Base-by-base conservation (phyloP, 2,329 filamentous ascomycete species). In the Hortaea werneckii region DNA sequence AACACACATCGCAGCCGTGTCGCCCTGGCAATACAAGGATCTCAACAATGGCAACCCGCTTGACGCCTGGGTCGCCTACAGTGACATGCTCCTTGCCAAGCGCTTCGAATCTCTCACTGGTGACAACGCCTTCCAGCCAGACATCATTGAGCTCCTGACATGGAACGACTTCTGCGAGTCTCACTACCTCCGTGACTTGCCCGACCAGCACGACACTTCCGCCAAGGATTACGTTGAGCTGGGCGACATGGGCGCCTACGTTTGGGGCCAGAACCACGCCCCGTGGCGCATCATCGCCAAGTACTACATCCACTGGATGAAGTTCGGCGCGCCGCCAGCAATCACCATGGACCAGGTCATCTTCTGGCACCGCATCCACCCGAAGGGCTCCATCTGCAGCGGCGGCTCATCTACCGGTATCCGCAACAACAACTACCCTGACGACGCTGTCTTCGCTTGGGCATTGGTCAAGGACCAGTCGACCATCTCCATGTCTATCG, bases 111-210 rank as follows among this genome's bases (percentile, higher is more conserved):
- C 52, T 35, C 51, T 61, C 48, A 55, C 53, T 13, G 50, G 46
- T 35, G 51, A 58, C 40, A 47, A 57, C 37, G 51, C 48, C 10
- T 43, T 63, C 39, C 53, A 61, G 52, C 64, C 64, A 30, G 64
- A 67, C 52, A 65, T 67, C 47, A 62, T 67, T 49, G 61, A 66
- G 52, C 54, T 67, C 40, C 53, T 66, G 10, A 64, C 62, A 13
- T 67, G 64, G 64, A 67, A 67, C 53, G 63, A 66, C 54, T 67
- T 59, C 50, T 58, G 58, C 55, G 62, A 65, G 47, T 67, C 64
- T 6, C 61, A 65, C 56, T 67, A 67, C 57, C 56, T 67, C 12
- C 63, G 62, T 48, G 61, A 67, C 51, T 54, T 67, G 4, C 63
- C 62, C 6, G 53, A 54, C 12, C 52, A 54, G 42, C 38, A 51